These are phyloP conservation scores for Diaporthe sp. DNA, from an alignment of 2,329 filamentous ascomycete species.

Conservation along the genomic window DNA sequence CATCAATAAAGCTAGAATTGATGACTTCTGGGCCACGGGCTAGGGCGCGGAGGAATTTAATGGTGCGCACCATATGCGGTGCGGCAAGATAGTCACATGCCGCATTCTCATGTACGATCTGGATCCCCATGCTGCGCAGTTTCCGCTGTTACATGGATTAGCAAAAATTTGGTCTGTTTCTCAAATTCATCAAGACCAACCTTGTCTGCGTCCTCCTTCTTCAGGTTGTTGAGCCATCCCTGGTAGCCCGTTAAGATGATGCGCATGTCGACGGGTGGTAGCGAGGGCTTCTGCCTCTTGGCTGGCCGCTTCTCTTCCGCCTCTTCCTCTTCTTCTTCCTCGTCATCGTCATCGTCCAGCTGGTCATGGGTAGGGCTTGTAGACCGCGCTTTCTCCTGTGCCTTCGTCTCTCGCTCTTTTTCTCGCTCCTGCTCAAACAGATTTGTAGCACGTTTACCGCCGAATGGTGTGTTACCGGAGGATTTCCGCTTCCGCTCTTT, in stretches of 20 bases:
- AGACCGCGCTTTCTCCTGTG: conserved; percentile 49
- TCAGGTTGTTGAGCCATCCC: conserved; percentile 80
- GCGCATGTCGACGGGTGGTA: conserved; percentile 77
- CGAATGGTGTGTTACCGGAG: conserved; percentile 67
- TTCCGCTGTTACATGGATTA: conserved; percentile 70
- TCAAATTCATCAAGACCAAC: conserved; percentile 62
- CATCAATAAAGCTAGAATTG: conserved; percentile 82
- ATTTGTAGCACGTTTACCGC: conserved; percentile 73
- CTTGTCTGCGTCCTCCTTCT: conserved; percentile 84
- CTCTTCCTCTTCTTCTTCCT: conserved; percentile 62
- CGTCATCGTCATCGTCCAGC: conserved; percentile 51
- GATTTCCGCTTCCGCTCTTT: conserved; percentile 87
- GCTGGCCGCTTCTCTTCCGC: conserved; percentile 64
- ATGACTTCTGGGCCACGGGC: conserved; percentile 85
- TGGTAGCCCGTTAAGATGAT: conserved; percentile 88
- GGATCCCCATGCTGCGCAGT: conserved; percentile 86
- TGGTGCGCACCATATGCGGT: conserved; percentile 87
- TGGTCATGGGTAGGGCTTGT: conserved; percentile 54
- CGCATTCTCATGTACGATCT: conserved; percentile 80
- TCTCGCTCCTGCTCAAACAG: conserved; percentile 65
- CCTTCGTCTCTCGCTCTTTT: conserved; percentile 46
- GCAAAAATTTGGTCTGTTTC: conserved; percentile 36
- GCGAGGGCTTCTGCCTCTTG: conserved; percentile 74
- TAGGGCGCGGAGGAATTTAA: conserved; percentile 92
- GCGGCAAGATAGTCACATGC: conserved; percentile 90